Conservation (phyloP, 257 asterid genomes). For the Handroanthus guayacan region DNA sequence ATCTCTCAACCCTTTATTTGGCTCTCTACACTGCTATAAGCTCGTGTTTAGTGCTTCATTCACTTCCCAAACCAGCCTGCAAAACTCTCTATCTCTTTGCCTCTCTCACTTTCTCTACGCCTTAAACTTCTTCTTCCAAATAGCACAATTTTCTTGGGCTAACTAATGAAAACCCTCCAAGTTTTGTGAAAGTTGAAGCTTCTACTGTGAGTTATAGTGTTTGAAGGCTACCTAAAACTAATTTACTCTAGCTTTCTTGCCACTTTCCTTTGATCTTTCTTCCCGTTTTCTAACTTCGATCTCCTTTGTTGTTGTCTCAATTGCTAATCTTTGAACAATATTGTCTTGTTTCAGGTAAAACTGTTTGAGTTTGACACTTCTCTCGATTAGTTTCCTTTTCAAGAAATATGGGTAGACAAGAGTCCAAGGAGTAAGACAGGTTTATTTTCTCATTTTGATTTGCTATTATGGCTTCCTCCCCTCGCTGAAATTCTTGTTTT, state of each 20-base stretch:
- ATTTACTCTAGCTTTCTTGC: neutral
- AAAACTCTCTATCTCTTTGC: constrained; percentile 39
- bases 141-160: constrained; percentile 31
- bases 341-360: constrained; percentile 41
- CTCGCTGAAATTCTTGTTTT: neutral
- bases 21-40: constrained; percentile 66
- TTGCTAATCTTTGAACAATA: constrained; percentile 31
- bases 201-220: constrained; percentile 25
- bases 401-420: constrained; percentile 38
- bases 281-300: neutral
- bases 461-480: neutral
- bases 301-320: neutral
- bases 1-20: constrained; percentile 42
- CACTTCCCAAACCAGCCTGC: constrained; percentile 67
- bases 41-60: constrained; percentile 74
- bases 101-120: constrained; percentile 30
- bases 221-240: neutral
- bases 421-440: constrained; percentile 24
- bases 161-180: constrained; percentile 30
- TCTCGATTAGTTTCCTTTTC: constrained; percentile 41
- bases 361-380: constrained; percentile 35
- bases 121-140: constrained; percentile 32
- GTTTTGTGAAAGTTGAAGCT: constrained; percentile 11
- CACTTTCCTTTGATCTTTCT: neutral
- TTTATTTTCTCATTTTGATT: constrained; percentile 28